Conservation (phyloP, 116 monocot genomes). For the Thalassia testudinum region DNA sequence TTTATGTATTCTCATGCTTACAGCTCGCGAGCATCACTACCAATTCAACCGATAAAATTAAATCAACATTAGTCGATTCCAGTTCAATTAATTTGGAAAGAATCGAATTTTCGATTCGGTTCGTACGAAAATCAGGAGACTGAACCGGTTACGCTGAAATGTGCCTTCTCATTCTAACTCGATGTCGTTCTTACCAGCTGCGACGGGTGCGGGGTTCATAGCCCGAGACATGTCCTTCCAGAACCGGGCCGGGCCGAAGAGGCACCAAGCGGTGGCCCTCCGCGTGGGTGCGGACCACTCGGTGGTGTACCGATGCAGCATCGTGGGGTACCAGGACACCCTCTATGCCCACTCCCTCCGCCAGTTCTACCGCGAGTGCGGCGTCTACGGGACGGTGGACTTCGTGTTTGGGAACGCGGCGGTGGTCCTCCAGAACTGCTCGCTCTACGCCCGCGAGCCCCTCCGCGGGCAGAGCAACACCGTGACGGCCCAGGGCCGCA, state of each 20-base stretch:
- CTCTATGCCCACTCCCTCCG: slow-evolving; percentile 62
- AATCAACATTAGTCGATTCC: too few species aligned
- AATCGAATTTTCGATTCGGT: too few species aligned
- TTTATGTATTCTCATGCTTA: too few species aligned
- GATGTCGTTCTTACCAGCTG: slow-evolving; percentile 10
- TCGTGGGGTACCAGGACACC: slow-evolving; percentile 52
- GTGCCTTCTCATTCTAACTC: too few species aligned
- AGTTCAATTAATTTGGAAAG: too few species aligned
- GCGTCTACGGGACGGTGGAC: slow-evolving; percentile 24
- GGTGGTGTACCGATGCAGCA: slow-evolving; percentile 41
- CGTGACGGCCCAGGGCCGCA: slow-evolving; percentile 54
- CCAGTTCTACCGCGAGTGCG: slow-evolving; percentile 63
- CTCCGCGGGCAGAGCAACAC: slow-evolving; percentile 42
- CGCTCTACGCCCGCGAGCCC: slow-evolving; percentile 37
- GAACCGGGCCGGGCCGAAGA: slow-evolving; percentile 74
- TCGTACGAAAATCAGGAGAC: too few species aligned
- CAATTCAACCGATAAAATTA: too few species aligned
- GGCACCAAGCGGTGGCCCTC: slow-evolving; percentile 91
- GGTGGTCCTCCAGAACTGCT: slow-evolving; percentile 40
- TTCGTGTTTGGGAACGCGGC: slow-evolving; percentile 27
- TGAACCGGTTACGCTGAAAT: too few species aligned
- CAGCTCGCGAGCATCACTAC: too few species aligned
- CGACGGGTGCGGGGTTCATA: slow-evolving; percentile 36
- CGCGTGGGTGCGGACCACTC: slow-evolving; percentile 46
- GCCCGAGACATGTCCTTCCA: slow-evolving; percentile 43